Conservation (phyloP, 192 early-diverging fungal species). For the Umbelopsis vinacea region DNA sequence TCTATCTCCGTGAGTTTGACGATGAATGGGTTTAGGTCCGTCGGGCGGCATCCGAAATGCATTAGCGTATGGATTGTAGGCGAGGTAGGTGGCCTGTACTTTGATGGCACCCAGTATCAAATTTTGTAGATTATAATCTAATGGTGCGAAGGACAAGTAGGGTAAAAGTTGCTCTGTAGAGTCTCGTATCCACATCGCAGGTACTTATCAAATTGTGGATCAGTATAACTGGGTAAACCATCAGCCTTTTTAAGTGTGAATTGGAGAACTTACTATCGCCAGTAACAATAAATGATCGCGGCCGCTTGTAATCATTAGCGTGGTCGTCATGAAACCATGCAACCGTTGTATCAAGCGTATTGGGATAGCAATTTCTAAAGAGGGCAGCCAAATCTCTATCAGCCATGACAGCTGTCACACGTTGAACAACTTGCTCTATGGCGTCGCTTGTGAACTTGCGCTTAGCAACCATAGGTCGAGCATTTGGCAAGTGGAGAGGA, state of each 20-base stretch:
- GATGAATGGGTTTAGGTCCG: constrained; percentile 39
- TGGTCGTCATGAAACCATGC: constrained; percentile 50
- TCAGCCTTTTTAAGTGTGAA: neutral
- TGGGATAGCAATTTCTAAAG: constrained; percentile 67
- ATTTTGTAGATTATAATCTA: constrained; percentile 44
- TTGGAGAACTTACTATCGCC: constrained; percentile 60
- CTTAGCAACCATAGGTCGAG: constrained; percentile 42
- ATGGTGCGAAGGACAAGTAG: constrained; percentile 48
- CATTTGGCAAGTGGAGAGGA: constrained; percentile 21
- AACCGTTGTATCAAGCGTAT: constrained; percentile 74
- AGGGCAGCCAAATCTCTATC: constrained; percentile 59
- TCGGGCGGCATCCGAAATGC: constrained; percentile 62
- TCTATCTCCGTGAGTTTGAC: constrained; percentile 40
- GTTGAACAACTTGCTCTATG: constrained; percentile 49
- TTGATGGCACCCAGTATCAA: constrained; percentile 59
- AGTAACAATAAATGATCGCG: constrained; percentile 69
- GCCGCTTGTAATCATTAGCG: constrained; percentile 21
- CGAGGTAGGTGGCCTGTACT: constrained; percentile 51
- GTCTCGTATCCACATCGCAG: constrained; percentile 80
- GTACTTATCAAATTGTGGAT: constrained; percentile 24
- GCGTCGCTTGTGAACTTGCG: constrained; percentile 54
- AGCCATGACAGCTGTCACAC: constrained; percentile 38
- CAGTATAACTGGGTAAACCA: constrained; percentile 14
- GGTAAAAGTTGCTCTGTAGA: constrained; percentile 70
- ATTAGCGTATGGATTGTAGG: constrained; percentile 63